Conservation (phyloP, 371 early-diverging fungal species). For the Conidiobolus coronatus region DNA sequence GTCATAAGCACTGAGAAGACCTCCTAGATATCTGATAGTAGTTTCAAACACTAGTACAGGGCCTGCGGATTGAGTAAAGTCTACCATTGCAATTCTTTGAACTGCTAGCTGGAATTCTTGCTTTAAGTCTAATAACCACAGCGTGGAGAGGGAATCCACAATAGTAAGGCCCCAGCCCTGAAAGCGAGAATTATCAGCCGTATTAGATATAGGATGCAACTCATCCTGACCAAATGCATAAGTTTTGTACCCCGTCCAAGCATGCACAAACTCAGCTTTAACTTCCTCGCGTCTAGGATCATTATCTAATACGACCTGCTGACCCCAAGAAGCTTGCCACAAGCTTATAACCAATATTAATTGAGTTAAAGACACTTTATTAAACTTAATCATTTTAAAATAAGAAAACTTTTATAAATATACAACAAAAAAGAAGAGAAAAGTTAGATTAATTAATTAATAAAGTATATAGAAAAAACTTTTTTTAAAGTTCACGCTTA, state of each 20-base stretch:
- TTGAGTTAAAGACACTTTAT: too few relatives aligned
- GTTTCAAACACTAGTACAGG: slow-evolving; percentile 38
- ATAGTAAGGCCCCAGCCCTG: slow-evolving; percentile 42
- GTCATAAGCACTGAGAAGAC: slow-evolving; percentile 31
- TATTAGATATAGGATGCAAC: background rate
- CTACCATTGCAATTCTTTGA: slow-evolving; percentile 28
- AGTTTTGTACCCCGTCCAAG: background rate
- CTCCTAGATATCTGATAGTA: slow-evolving; percentile 49
- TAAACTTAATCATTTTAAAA: too few relatives aligned
- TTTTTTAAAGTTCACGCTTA: too few relatives aligned
- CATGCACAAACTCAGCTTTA: background rate
- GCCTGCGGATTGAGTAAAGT: slow-evolving; percentile 16
- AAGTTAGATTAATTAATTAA: too few relatives aligned
- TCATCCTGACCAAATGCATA: background rate
- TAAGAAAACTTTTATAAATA: too few relatives aligned
- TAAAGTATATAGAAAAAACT: too few relatives aligned
- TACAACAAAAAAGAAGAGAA: too few relatives aligned
- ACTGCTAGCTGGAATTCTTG: slow-evolving; percentile 16
- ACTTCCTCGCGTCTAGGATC: background rate
- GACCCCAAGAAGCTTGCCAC: slow-evolving; percentile 2
- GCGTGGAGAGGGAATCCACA: slow-evolving; percentile 62
- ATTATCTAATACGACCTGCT: background rate
- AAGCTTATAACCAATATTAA: too few relatives aligned
- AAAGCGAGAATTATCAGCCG: slow-evolving; percentile 12
- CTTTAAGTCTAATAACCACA: slow-evolving; percentile 46